Evolutionary conservation across 345 rosid species (phyloP), one percentile per base, ranked within the genome.

Genomic region (Anacardium occidentale): DNA sequence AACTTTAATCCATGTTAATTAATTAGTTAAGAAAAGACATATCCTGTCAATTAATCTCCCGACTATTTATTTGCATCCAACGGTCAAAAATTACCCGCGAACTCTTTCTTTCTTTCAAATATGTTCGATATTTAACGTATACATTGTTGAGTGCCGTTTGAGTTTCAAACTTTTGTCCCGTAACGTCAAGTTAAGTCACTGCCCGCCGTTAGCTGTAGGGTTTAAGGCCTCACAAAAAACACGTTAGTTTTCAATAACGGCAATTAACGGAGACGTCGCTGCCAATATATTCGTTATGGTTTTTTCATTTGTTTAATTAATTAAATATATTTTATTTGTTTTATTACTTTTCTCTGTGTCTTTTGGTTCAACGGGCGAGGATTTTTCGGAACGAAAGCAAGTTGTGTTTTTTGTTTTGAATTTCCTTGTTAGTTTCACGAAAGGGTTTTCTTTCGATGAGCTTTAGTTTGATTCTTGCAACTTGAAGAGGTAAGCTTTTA

Each of bases 321-420:
- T 57, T 64, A 26, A 4, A 74, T 62, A 8, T 17, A 25, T 44
- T 10, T 25, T 17, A 24, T 58, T 10, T 25, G 42, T 12, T n/a
- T 10, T 18, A 3, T 29, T 29, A 2, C 57, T 26, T 76, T 61
- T 76, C 66, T 81, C 69, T 74, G 81, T 86, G 79, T 83, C 80
- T 71, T 37, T 74, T 48, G 86, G 79, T 88, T 90, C 92, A 90
- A 89, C 96, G 94, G 96, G 94, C 90, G 86, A 84, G 83, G 87
- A 73, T 83, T 84, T 85, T 85, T 79, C 86, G 90, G 85, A 88
- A 80, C 85, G 69, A 83, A 69, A 75, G 58, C 60, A 62, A 47
- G 25, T 72, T 17, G 18, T 34, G 70, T 32, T 67, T 61, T 32
- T 32, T 34, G 65, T 45, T 58, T 71, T 53, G 64, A 32, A 61